Evolutionary conservation across 345 rosid genomes (phyloP).

Genomic region (Chamaenerion angustifolium): DNA sequence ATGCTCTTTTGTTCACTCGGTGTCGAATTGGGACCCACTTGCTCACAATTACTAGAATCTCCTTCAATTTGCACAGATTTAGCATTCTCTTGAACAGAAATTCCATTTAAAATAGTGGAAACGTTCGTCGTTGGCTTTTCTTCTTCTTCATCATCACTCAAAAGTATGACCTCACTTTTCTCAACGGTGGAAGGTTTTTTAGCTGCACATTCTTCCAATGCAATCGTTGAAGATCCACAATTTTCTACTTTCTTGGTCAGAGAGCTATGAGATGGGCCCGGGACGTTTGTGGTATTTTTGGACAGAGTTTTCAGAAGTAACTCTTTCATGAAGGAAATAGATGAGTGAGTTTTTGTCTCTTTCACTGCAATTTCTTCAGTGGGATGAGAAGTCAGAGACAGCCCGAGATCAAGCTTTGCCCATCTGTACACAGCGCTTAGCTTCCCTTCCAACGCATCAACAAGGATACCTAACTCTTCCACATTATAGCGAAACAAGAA

Average conservation of each 20-base stretch:
- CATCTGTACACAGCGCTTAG: slow-evolving; percentile 87
- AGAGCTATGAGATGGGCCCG: slow-evolving; percentile 10
- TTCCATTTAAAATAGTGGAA: slow-evolving; percentile 19
- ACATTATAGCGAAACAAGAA: slow-evolving; percentile 80
- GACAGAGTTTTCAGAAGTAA: slow-evolving; percentile 25
- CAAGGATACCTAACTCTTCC: slow-evolving; percentile 71
- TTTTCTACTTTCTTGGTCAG: slow-evolving; percentile 14
- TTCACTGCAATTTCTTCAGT: slow-evolving; percentile 16
- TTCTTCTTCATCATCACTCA: slow-evolving; percentile 76
- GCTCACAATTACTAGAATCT: slow-evolving; percentile 16
- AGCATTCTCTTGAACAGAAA: too few species aligned
- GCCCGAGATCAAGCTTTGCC: slow-evolving; percentile 90
- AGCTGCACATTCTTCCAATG: slow-evolving; percentile 16
- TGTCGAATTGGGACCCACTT: slow-evolving; percentile 8
- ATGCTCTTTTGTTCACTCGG: slow-evolving; percentile 10
- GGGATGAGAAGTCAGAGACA: slow-evolving; percentile 49
- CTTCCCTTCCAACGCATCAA: slow-evolving; percentile 95
- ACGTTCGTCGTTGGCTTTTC: slow-evolving; percentile 19
- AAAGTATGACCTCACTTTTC: slow-evolving; percentile 39
- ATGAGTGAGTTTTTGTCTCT: slow-evolving; percentile 24
- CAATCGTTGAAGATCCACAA: slow-evolving; percentile 16
- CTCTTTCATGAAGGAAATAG: slow-evolving; percentile 20
- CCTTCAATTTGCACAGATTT: slow-evolving; percentile 18
- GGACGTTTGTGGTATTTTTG: slow-evolving; percentile 15
- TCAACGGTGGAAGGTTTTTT: slow-evolving; percentile 21